These are phyloP conservation scores for Colletotrichum orbiculare DNA, from an alignment of 2,329 filamentous ascomycete genomes.

Conservation along the genomic window DNA sequence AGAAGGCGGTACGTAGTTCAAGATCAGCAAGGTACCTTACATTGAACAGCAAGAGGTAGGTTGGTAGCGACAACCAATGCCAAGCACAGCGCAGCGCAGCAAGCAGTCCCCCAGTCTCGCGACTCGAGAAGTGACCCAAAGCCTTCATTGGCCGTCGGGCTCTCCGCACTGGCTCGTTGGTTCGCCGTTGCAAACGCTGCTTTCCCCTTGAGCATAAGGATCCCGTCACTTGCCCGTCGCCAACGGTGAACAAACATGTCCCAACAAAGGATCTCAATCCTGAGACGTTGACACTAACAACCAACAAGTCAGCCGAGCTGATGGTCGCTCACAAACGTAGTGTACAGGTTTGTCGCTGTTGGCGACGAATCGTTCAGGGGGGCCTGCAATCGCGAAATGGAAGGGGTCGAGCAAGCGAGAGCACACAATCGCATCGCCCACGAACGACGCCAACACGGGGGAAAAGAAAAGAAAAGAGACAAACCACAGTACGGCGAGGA, in stretches of 20 bases:
- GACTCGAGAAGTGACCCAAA: background rate
- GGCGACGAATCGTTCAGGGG: conserved; percentile 1
- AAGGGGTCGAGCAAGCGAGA: conserved; percentile 12
- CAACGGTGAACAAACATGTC: background rate
- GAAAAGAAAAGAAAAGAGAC: background rate
- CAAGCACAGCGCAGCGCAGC: no score
- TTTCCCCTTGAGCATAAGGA: background rate
- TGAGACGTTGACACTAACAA: background rate
- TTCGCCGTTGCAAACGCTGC: background rate
- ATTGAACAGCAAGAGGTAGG: no score
- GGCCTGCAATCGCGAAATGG: conserved; percentile 6
- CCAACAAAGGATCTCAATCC: background rate
- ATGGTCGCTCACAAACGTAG: background rate
- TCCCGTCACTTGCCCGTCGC: conserved; percentile 2
- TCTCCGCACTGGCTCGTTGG: no score
- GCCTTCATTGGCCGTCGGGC: background rate
- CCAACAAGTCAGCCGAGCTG: background rate
- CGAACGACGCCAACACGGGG: background rate
- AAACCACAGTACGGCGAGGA: background rate
- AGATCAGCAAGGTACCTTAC: background rate
- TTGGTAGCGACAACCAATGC: no score
- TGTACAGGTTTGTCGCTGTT: background rate
- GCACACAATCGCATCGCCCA: conserved; percentile 4
- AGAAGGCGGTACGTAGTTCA: background rate
- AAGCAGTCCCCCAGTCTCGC: background rate